Conservation (phyloP, 768 basidiomycete species). For the Agrocybe praecox region DNA sequence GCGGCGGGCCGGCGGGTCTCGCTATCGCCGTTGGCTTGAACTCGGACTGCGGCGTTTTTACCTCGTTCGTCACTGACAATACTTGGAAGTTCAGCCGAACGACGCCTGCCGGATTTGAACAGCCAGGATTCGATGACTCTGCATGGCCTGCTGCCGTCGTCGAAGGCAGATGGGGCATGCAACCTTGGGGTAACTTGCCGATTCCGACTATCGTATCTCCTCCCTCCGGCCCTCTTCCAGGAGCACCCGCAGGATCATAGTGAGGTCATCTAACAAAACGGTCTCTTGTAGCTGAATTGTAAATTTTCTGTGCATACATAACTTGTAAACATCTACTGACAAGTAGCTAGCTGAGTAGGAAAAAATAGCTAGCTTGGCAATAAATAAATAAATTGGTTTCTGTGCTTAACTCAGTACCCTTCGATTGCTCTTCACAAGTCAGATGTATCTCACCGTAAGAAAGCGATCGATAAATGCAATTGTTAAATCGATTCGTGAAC, state of each 20-base stretch:
- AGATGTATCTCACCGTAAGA: too few relatives aligned
- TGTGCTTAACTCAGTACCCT: too few relatives aligned
- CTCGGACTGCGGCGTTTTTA: not conserved
- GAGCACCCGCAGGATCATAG: not conserved
- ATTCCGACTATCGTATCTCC: not conserved
- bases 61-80: not conserved
- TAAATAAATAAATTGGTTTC: too few relatives aligned
- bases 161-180: not conserved
- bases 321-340: too few relatives aligned
- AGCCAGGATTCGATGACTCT: not conserved
- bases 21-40: not conserved
- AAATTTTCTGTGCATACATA: too few relatives aligned
- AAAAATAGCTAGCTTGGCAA: too few relatives aligned
- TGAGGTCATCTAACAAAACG: too few relatives aligned
- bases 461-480: too few relatives aligned
- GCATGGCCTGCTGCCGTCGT: not conserved
- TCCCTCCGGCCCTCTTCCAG: not conserved
- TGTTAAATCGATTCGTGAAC: too few relatives aligned
- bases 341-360: too few relatives aligned
- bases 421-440: too few relatives aligned
- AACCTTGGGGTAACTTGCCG: not conserved
- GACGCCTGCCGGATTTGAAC: not conserved
- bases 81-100: not conserved
- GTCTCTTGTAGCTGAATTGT: too few relatives aligned
- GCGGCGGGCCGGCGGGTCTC: not conserved